Evolutionary conservation across 176 grass and related monocot genomes (phyloP).

Genomic region (Carex kokanica): DNA sequence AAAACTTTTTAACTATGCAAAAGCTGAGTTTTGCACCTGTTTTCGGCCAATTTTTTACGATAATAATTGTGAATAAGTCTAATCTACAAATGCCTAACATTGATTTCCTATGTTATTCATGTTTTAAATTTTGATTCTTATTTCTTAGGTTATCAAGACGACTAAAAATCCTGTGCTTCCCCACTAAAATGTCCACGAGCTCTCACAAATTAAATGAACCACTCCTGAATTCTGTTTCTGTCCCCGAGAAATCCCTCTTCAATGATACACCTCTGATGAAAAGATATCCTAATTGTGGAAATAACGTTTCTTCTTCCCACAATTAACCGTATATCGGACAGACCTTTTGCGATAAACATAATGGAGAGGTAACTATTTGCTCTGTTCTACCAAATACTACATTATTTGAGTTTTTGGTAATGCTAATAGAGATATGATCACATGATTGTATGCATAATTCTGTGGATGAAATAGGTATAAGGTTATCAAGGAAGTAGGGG

Average conservation of each 20-base stretch:
- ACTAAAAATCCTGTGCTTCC: conserved; percentile 13
- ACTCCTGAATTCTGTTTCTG: conserved; percentile 35
- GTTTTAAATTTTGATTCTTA: background rate
- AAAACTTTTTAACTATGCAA: background rate
- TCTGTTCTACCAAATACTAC: background rate
- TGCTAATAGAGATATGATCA: background rate
- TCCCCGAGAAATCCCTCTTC: conserved; percentile 38
- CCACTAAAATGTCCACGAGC: conserved; percentile 31
- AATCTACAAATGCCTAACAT: background rate
- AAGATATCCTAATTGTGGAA: conserved; percentile 40
- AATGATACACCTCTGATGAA: conserved; percentile 37
- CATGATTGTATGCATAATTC: background rate
- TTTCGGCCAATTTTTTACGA: background rate
- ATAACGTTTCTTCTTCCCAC: conserved; percentile 35
- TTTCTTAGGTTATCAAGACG: conserved; percentile 22
- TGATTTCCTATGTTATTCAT: background rate
- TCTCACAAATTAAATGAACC: conserved; percentile 42
- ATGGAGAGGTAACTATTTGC: conserved; percentile 55
- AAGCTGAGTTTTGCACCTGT: background rate
- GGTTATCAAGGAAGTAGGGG: conserved; percentile 93
- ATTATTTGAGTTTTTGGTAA: conserved; percentile 16
- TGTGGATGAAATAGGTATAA: conserved; percentile 56
- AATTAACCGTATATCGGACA: conserved; percentile 46
- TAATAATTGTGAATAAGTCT: background rate
- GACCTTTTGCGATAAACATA: conserved; percentile 41